Evolutionary conservation across 1,139 yeast species (phyloP).

Genomic region (Pichiaceae sp.): DNA sequence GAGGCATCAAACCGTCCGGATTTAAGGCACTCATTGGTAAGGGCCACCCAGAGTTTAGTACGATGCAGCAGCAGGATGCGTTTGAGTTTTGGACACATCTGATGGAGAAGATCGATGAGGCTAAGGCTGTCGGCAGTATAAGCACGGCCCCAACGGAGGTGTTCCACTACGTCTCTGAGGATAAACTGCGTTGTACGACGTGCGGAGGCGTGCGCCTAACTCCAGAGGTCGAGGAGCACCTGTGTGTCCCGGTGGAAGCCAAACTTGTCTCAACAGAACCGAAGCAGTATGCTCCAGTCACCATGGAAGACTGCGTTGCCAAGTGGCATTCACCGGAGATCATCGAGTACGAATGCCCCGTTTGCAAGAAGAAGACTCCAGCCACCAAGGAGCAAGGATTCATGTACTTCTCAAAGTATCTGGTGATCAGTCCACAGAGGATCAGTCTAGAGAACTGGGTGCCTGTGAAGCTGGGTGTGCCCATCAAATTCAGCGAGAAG

Average conservation of each 20-base stretch:
- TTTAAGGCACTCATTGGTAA: slow-evolving; percentile 73
- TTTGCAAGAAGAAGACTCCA: slow-evolving; percentile 36
- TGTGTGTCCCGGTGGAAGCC: slow-evolving; percentile 53
- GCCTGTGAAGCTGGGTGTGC: slow-evolving; percentile 74
- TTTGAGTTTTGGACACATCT: slow-evolving; percentile 76
- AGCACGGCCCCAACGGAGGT: slow-evolving; percentile 36
- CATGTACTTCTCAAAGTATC: slow-evolving; percentile 58
- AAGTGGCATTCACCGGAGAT: slow-evolving; percentile 41
- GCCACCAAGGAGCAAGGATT: slow-evolving; percentile 42
- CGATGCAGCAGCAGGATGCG: slow-evolving; percentile 92
- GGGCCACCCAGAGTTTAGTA: slow-evolving; percentile 72
- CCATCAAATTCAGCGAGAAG: slow-evolving; percentile 44
- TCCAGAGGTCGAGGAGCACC: slow-evolving; percentile 53
- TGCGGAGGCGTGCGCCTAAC: slow-evolving; percentile 58
- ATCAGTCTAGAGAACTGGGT: slow-evolving; percentile 85
- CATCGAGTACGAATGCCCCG: slow-evolving; percentile 63
- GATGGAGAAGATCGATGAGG: slow-evolving; percentile 49
- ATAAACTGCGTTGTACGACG: slow-evolving; percentile 51
- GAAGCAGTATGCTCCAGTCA: slow-evolving; percentile 40
- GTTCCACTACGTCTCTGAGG: slow-evolving; percentile 59
- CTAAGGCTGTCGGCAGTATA: slow-evolving; percentile 22
- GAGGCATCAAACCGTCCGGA: slow-evolving; percentile 69
- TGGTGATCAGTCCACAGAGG: slow-evolving; percentile 69
- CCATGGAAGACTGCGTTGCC: slow-evolving; percentile 43
- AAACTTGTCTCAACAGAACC: slow-evolving; percentile 30